Base-by-base conservation (phyloP, 2,329 filamentous ascomycete genomes). In the Nemania serpens region DNA sequence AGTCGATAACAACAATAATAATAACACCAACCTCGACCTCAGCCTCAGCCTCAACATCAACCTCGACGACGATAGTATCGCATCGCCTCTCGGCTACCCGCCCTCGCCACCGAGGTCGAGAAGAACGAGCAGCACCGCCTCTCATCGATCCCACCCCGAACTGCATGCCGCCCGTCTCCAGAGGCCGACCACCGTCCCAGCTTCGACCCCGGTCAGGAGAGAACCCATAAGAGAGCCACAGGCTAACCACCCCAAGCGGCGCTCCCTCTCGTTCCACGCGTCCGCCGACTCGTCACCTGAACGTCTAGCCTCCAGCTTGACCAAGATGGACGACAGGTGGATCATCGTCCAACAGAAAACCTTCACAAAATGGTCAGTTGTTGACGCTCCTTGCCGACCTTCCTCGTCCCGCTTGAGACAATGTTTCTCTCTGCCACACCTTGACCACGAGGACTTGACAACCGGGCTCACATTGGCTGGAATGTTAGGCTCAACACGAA, bases 271-370 rank as follows among this genome's bases (percentile, higher is more conserved):
- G 56, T 70, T 76, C 59, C 76, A 78, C 74, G 75, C 77, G 65
- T 76, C 81, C 67, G 74, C 76, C 68, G 78, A 81, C 71, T 77
- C 79, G 68, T 75, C 77, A 71, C 79, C 81, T 75, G 81, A 84
- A 67, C 79, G 78, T 69, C 67, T 66, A 48, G 65, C 66, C 66
- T 66, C 64, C 56, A 78, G 75, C 65, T 75, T 82, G 65, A 77
- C 77, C 71, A 88, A 80, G 75, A 89, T 88, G 86, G 85, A 88
- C 77, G 84, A 88, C 75, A 81, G 83, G 75, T 89, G 87, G 87
- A 84, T 89, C 70, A 87, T 82, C 74, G 93, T 97, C 78, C 94
- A 98, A 82, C 90, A 98, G 78, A 99, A 98, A 85, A 99, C 95
- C 29, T 99, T 99, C 78, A 97, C 93, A 61, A 99, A 98, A 91